Percentiles rank a stretch among this genome's conserved stretches.
Conservation (phyloP, 225 moss, liverwort and hornwort genomes). For the Antitrichia curtipendula region DNA sequence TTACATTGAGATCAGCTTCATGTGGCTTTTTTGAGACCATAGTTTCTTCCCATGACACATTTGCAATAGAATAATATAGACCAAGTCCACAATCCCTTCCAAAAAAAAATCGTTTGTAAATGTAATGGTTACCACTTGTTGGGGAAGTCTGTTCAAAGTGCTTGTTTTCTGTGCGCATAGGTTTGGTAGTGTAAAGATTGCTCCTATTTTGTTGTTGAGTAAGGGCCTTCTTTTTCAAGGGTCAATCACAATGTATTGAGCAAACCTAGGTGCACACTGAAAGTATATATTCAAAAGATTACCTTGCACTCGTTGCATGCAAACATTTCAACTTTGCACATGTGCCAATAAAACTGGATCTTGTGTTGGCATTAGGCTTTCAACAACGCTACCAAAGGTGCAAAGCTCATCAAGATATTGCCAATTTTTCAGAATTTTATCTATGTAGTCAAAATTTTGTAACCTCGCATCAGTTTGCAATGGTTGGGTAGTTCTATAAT, state of each 20-base stretch:
- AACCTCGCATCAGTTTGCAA: neutral
- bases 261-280: fast-evolving
- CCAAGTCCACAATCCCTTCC: neutral
- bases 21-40: neutral
- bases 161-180: fast-evolving
- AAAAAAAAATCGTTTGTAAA: neutral
- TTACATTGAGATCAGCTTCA: fast-evolving
- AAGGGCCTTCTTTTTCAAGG: too few species aligned
- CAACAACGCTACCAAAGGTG: neutral
- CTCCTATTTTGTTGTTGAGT: neutral
- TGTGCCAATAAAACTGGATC: neutral
- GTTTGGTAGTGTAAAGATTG: neutral
- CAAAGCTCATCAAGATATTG: neutral
- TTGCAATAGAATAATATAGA: fast-evolving
- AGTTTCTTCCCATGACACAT: neutral
- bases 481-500: neutral
- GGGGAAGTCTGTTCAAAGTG: fast-evolving
- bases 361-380: neutral
- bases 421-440: neutral
- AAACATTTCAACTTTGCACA: neutral
- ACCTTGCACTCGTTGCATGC: too few species aligned
- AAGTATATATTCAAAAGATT: neutral
- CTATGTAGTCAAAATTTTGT: fast-evolving
- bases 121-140: neutral
- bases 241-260: fast-evolving